Evolutionary conservation across 192 early-diverging fungal genomes (phyloP).

Genomic region (Coemansia erecta): DNA sequence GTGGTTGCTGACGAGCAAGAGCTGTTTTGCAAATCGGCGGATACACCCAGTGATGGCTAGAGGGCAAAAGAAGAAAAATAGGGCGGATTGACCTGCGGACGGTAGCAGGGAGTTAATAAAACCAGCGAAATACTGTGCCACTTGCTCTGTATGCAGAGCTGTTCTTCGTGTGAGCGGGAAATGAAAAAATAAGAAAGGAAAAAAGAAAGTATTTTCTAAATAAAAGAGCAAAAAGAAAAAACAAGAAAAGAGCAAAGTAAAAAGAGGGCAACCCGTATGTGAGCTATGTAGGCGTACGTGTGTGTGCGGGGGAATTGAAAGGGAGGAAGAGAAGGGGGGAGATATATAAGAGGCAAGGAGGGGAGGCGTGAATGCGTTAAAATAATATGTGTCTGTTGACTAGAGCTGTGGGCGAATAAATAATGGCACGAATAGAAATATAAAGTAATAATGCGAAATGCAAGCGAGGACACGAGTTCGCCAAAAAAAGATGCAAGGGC

Average conservation of each 20-base stretch:
- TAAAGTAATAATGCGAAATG: constrained; percentile 26
- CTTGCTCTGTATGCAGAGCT: neutral
- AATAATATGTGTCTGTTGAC: constrained; percentile 1
- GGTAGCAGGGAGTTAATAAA: too few species aligned
- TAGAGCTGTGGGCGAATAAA: neutral
- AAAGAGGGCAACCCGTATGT: too few species aligned
- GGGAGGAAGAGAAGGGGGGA: neutral
- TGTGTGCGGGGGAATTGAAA: neutral
- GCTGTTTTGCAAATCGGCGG: neutral
- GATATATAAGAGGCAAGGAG: neutral
- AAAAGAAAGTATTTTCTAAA: neutral
- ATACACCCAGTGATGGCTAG: neutral
- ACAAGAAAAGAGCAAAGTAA: neutral
- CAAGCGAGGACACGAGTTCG: constrained; percentile 32
- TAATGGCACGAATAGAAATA: constrained; percentile 8
- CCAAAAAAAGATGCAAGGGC: constrained; percentile 28
- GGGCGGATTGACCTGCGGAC: neutral
- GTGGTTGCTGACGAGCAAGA: neutral
- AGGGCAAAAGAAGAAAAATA: neutral
- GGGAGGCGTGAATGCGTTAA: constrained; percentile 4
- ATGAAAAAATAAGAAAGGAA: constrained; percentile 3
- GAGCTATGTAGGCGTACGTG: too few species aligned
- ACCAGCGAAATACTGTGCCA: neutral
- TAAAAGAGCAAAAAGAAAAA: constrained; percentile 3
- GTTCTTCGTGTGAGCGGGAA: neutral